phyloP scores from a whole-genome alignment of 768 basidiomycete genomes.

The Suillus weaverae region DNA sequence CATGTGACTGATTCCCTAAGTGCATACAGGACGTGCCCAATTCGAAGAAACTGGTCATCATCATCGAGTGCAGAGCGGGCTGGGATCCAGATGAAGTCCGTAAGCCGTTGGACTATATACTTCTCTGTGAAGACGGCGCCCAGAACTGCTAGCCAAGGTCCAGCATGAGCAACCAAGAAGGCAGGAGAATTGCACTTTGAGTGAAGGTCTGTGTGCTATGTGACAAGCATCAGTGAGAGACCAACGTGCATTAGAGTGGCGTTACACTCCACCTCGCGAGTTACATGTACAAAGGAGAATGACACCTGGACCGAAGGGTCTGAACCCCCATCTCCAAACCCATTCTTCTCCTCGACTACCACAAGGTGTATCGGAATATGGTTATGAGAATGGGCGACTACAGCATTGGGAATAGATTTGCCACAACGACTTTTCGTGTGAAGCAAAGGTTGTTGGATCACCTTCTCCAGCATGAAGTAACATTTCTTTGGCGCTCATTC shows the following conservation, averaged over 20 bases:
- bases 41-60: conserved; percentile 8
- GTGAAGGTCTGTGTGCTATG: conserved; percentile 14
- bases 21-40: conserved; percentile 23
- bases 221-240: not conserved
- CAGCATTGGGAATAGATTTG: conserved; percentile 7
- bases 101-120: conserved; percentile 35
- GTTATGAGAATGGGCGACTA: not conserved
- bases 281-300: conserved; percentile 21
- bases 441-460: not conserved
- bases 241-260: not conserved
- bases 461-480: conserved; percentile 8
- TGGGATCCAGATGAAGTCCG: conserved; percentile 33
- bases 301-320: conserved; percentile 32
- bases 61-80: conserved; percentile 18
- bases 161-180: conserved; percentile 30
- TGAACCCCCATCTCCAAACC: conserved; percentile 29
- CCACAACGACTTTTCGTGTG: not conserved
- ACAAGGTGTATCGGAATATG: not conserved
- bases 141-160: conserved; percentile 33
- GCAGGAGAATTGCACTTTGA: conserved; percentile 26
- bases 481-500: not conserved
- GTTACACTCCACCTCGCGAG: conserved; percentile 10
- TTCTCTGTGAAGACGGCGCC: conserved; percentile 31
- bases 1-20: conserved; percentile 16
- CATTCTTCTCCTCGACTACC: conserved; percentile 25